Evolutionary conservation across 2,329 filamentous ascomycete species (phyloP).

Genomic region (Xylaria sp.): DNA sequence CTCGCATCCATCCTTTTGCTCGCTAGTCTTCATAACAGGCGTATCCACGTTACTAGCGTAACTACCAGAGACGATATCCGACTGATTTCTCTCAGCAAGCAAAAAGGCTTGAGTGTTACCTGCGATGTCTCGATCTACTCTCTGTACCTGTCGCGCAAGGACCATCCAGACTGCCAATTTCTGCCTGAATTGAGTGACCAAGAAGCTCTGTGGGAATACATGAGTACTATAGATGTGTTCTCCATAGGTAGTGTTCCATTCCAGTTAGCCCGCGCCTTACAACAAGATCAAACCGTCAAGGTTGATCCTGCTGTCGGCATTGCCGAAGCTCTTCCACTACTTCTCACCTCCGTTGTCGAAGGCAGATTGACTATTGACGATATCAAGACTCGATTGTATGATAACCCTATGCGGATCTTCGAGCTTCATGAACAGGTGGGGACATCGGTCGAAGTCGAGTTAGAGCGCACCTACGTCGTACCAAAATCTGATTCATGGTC

Average conservation of each 20-base stretch:
- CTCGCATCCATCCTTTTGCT: constrained; percentile 82
- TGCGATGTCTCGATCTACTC: constrained; percentile 86
- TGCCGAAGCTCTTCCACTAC: constrained; percentile 76
- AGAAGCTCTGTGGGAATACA: constrained; percentile 77
- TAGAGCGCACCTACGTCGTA: constrained; percentile 76
- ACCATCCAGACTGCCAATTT: constrained; percentile 74
- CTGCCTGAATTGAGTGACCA: constrained; percentile 77
- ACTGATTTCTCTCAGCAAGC: constrained; percentile 80
- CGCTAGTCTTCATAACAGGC: constrained; percentile 80
- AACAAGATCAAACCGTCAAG: constrained; percentile 55
- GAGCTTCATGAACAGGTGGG: constrained; percentile 84
- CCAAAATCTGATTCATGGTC: constrained; percentile 69
- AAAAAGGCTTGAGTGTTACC: constrained; percentile 83
- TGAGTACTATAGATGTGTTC: constrained; percentile 80
- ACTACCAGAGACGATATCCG: constrained; percentile 84
- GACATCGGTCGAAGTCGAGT: constrained; percentile 78
- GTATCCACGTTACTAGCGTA: constrained; percentile 82
- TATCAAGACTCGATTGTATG: constrained; percentile 75
- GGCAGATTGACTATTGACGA: constrained; percentile 79
- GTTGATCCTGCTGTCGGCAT: constrained; percentile 74
- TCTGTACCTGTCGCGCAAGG: constrained; percentile 77
- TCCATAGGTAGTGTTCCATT: constrained; percentile 82
- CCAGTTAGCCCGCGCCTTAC: constrained; percentile 71
- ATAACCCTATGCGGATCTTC: constrained; percentile 84
- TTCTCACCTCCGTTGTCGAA: constrained; percentile 80